Base-by-base conservation (phyloP, 768 basidiomycete genomes). In the Mycena olivaceomarginata region DNA sequence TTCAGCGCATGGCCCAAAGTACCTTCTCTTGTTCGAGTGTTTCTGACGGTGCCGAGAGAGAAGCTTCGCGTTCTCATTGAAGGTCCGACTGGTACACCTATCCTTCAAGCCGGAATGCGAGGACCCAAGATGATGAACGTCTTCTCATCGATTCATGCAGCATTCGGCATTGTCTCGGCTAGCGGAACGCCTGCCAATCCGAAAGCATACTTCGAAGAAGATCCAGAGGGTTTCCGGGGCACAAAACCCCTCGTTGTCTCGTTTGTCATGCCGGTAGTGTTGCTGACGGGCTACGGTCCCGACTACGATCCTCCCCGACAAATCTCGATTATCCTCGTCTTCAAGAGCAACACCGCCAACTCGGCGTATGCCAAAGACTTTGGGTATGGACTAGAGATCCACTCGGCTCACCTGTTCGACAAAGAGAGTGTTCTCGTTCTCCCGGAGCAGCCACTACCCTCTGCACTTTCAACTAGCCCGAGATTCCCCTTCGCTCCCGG, bases 181-280 rank as follows among this genome's bases (percentile, higher is more conserved):
- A 67, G 45, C 16, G 80, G 80, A 40, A 78, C 80, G 60, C 62
- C 70, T n/a, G 57, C 64, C 6, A 65, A 67, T 59, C 81, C 80
- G 20, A 65, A 63, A 57, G 72, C 80, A 20, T 22, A 53, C 12
- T 76, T 81, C 63, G 77, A 81, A 60, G 81, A 81, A 70, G 81
- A 81, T 74, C 62, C 43, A 57, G 20, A 41, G n/a, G 72, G 72
- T 13, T 73, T 73, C 59, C 72, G 67, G 22, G 72, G 72, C 53
- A 66, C 64, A 22, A 73, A 73, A 67, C 64, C 72, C 13, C 72
- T 73, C 56, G 45, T 73, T 57, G 41, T 73, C 53, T 73, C 72
- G 56, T 73, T 73, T 57, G 51, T 67, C 72, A 73, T 73, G 72
- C 72, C 72, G 57, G 53, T 65, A 56, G 59, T 73, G 9, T 20